phyloP scores from a whole-genome alignment of 148 eudicot species.

The Cornus florida region DNA sequence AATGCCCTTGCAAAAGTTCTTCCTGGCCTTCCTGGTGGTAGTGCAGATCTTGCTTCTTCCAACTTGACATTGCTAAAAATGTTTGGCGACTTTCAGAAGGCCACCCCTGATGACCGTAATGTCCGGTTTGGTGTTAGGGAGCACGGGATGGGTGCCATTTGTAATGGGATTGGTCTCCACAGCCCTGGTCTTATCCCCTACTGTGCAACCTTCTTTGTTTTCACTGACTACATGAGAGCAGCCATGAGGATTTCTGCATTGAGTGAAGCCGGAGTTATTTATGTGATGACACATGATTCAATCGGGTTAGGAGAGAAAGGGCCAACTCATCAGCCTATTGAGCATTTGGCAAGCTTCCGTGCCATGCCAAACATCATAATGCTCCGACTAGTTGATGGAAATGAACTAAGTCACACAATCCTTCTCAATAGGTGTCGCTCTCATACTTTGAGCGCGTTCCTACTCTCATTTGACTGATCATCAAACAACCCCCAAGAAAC shows the following conservation, averaged over 20 bases:
- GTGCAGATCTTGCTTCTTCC: constrained; percentile 70
- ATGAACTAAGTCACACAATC: constrained; percentile 2
- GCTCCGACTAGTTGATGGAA: constrained; percentile 69
- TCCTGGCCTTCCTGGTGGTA: constrained; percentile 67
- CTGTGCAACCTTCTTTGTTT: constrained; percentile 74
- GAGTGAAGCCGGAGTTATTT: constrained; percentile 48
- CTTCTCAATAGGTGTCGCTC: too few relatives aligned
- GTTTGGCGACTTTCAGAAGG: constrained; percentile 65
- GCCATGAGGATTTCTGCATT: constrained; percentile 59
- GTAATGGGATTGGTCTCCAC: constrained; percentile 69
- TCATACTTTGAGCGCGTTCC: too few relatives aligned
- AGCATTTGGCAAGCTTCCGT: too few relatives aligned
- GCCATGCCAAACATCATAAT: constrained; percentile 50
- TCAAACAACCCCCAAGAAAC: too few relatives aligned
- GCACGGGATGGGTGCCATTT: constrained; percentile 71
- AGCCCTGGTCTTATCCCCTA: constrained; percentile 61
- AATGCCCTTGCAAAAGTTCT: constrained; percentile 57
- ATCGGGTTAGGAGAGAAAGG: too few relatives aligned
- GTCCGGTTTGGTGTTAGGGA: constrained; percentile 67
- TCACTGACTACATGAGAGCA: constrained; percentile 77
- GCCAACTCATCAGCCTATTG: too few relatives aligned
- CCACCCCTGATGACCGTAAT: constrained; percentile 64
- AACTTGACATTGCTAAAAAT: constrained; percentile 64
- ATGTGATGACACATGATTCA: constrained; percentile 13
- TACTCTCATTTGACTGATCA: too few relatives aligned